These are phyloP conservation scores for Zymoseptoria ardabiliae DNA, from an alignment of 2,329 filamentous ascomycete genomes.

Conservation along the genomic window DNA sequence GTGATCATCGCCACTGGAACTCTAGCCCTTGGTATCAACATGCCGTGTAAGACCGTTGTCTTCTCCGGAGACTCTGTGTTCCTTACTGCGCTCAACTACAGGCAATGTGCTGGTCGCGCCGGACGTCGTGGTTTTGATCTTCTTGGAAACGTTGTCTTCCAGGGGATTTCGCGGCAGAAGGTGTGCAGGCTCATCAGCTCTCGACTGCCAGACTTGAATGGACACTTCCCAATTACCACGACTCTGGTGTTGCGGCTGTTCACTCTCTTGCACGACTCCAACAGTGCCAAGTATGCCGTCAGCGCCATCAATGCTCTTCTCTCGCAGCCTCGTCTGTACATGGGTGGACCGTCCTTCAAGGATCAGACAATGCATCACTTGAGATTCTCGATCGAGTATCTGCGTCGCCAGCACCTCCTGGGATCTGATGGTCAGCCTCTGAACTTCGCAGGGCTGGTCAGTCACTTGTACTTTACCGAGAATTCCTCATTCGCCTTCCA, in stretches of 20 bases:
- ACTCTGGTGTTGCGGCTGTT: slow-evolving; percentile 64
- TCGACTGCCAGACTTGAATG: slow-evolving; percentile 63
- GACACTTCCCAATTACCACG: slow-evolving; percentile 72
- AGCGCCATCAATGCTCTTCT: slow-evolving; percentile 59
- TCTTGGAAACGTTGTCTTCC: slow-evolving; percentile 74
- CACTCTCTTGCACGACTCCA: slow-evolving; percentile 58
- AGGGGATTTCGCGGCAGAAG: slow-evolving; percentile 54
- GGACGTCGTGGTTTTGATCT: slow-evolving; percentile 75
- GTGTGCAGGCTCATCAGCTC: slow-evolving; percentile 65
- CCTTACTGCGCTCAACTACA: slow-evolving; percentile 67
- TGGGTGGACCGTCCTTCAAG: slow-evolving; percentile 61
- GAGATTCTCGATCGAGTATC: slow-evolving; percentile 73
- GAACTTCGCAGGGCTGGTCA: slow-evolving; percentile 64
- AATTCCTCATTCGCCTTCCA: slow-evolving; percentile 72
- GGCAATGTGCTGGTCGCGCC: slow-evolving; percentile 69
- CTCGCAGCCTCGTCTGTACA: slow-evolving; percentile 61
- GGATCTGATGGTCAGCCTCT: slow-evolving; percentile 54
- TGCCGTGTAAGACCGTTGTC: slow-evolving; percentile 75
- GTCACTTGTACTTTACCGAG: slow-evolving; percentile 70
- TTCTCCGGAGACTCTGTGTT: slow-evolving; percentile 68
- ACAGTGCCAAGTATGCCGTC: slow-evolving; percentile 54
- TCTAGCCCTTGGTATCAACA: slow-evolving; percentile 70
- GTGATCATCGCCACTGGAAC: slow-evolving; percentile 71
- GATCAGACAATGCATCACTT: slow-evolving; percentile 68
- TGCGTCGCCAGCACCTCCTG: slow-evolving; percentile 61